Base-by-base conservation (phyloP, 257 asterid genomes). In the Scutellaria galericulata region DNA sequence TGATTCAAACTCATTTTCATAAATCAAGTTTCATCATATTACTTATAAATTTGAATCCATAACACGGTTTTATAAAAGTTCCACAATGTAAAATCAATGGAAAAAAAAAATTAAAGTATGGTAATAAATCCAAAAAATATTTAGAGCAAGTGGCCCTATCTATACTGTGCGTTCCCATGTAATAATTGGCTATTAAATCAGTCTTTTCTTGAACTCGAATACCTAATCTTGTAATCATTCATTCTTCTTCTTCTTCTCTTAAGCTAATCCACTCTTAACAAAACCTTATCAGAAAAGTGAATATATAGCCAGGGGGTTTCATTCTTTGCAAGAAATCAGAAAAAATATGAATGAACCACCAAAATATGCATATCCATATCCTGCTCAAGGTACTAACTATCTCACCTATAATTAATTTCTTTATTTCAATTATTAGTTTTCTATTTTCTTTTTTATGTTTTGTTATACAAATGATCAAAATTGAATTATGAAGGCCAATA, bases 401-500 rank as follows among this genome's bases (percentile, higher is more conserved):
- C 27, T 1, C 27, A 0, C 27, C 27, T 24, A 24, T 24, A 24
- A 24, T 24, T 24, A 20, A 45, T 15, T 60, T 15, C 12, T 35
- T 4, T 4, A 7, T 22, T 7, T 27, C 7, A 35, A 7, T 7
- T 31, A 7, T 15, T 44, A 44, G 2, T 39, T 24, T 39, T 24
- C 13, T 9, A 27, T 64, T 18, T 53, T 24, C 27, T 24, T 31
- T 31, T 31, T 31, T 31, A 31, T 31, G 5, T 31, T 31, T 31
- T 31, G 37, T 2, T 31, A 1, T 31, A 31, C 37, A 31, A 31
- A 31, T 31, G 37, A 31, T 31, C 4, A 2, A 0, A 31, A 24
- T 20, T 37, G 5, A 50, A 39, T 12, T 5, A 39, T 47, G 20
- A 65, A 85, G 97, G 96, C 40, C 88, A 78, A 77, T 55, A 55